Base-by-base conservation (phyloP, 164 flowering plant species). In the Platanus orientalis region DNA sequence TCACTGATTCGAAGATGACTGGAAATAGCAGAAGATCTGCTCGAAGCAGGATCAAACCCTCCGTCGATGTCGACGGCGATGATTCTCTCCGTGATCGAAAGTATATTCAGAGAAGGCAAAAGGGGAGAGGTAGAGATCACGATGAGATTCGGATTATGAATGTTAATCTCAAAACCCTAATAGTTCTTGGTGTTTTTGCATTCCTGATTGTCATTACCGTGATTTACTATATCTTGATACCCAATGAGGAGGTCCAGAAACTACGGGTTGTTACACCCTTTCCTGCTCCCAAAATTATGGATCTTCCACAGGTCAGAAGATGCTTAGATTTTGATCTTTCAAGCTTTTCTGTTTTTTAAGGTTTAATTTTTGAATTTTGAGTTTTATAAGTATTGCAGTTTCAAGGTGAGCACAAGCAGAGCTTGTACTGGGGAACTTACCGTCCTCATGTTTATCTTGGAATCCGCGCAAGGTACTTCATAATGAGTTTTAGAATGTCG, bases 381-480 rank as follows among this genome's bases (percentile, higher is more conserved):
- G 45, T 71, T 58, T 27, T 59, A 73, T 45, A 10, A 20, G 65
- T 57, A 23, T 51, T 76, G 71, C 79, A 91, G 97, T 91, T 91
- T 82, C 93, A 86, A 83, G 97, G 96, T 3, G 89, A 89, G 71
- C 99, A 94, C 62, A 85, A 80, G 75, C 96, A 91, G 84, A 85
- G 92, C 73, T 78, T 94, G 75, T 91, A 91, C 48, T 89, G 99
- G 97, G 99, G 99, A 68, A 92, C 99, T 36, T 95, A 91, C 70
- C 88, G 97, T 21, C 91, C 97, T 62, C 84, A 81, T 42, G 90
- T 85, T 71, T 95, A 95, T 79, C 76, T 95, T 45, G 96, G 97
- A 45, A 73, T 94, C 57, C 96, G 99, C 4, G 90, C 97, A 3
- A 84, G 97, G 97, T 94, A 73, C 14, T 36, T 0, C 12, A 36